These are phyloP conservation scores for Porphyridium purpureum DNA, from an alignment of 23 red algal species.

Conservation along the genomic window DNA sequence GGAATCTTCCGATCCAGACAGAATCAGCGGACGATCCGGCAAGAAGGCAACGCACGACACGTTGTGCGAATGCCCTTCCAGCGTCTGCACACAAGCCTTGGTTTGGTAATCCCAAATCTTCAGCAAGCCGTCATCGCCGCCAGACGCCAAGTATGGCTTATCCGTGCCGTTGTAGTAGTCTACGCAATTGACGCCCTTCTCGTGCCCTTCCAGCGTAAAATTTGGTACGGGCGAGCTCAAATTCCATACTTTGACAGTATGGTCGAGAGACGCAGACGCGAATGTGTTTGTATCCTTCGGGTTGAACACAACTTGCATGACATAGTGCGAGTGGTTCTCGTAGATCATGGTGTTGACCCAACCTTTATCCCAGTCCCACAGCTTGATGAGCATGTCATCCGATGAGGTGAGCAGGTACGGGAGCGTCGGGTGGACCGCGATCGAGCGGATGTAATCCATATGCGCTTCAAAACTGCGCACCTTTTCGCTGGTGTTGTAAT, in stretches of 20 bases:
- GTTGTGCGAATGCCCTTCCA: slow-evolving; percentile 74
- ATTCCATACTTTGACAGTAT: slow-evolving; percentile 93
- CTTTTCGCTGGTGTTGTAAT: slow-evolving; percentile 99
- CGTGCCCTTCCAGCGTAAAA: slow-evolving; percentile 90
- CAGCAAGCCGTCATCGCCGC: slow-evolving; percentile 67
- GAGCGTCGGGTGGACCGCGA: slow-evolving; percentile 84
- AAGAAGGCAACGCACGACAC: slow-evolving; percentile 78
- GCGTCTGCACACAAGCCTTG: slow-evolving; percentile 63
- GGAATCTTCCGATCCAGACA: slow-evolving; percentile 78
- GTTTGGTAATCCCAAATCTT: slow-evolving; percentile 97
- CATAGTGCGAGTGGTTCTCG: slow-evolving; percentile 94
- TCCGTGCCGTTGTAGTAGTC: slow-evolving; percentile 91
- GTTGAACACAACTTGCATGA: slow-evolving; percentile 99
- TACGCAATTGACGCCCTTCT: slow-evolving; percentile 96
- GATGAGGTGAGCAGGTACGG: slow-evolving; percentile 78
- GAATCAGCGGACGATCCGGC: slow-evolving; percentile 69
- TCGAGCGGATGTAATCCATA: slow-evolving; percentile 76
- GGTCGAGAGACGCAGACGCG: slow-evolving; percentile 84
- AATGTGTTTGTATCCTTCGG: slow-evolving; percentile 98
- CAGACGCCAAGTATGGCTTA: slow-evolving; percentile 76
- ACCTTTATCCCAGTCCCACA: slow-evolving; percentile 96
- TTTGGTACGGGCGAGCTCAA: slow-evolving; percentile 77
- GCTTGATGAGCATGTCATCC: slow-evolving; percentile 97
- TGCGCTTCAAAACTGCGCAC: slow-evolving; percentile 86
- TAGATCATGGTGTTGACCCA: slow-evolving; percentile 80